Percentiles rank a stretch among this genome's conserved stretches.
Evolutionary conservation across 2,329 filamentous ascomycete genomes (phyloP).

Genomic region (Diaporthe sp.): DNA sequence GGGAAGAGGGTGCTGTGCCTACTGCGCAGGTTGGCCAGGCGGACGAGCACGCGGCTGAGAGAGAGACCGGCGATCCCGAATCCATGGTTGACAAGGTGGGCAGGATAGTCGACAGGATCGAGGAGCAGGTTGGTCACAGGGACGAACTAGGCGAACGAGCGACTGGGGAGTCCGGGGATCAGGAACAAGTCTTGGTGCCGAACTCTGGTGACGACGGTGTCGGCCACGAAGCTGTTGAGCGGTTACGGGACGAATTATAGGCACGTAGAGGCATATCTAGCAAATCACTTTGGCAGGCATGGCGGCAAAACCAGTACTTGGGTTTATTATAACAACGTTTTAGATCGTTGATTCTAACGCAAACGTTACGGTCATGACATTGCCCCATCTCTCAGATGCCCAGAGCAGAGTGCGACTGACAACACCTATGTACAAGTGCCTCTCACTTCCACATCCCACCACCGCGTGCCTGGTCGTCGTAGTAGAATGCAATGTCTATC

Average conservation of each 20-base stretch:
- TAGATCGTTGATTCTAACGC: background rate
- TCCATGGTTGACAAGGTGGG: constrained; percentile 68
- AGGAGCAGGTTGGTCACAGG: constrained; percentile 37
- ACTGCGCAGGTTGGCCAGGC: constrained; percentile 62
- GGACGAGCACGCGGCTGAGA: constrained; percentile 45
- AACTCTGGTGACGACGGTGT: constrained; percentile 46
- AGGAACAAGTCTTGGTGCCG: constrained; percentile 25
- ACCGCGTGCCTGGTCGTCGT: background rate
- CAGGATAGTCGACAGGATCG: constrained; percentile 61
- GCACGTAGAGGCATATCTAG: background rate
- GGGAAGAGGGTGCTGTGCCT: constrained; percentile 60
- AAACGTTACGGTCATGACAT: constrained; percentile 20
- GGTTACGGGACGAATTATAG: constrained; percentile 58
- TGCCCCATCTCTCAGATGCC: background rate
- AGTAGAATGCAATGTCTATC: constrained; percentile 22
- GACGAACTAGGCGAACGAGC: constrained; percentile 32
- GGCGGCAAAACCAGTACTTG: background rate
- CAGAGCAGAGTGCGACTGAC: background rate
- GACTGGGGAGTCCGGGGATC: constrained; percentile 7
- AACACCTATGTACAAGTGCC: constrained; percentile 1
- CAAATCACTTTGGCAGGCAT: background rate
- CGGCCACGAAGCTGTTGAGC: constrained; percentile 50
- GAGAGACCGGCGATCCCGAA: constrained; percentile 50
- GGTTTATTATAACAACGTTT: background rate
- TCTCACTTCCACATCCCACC: background rate